Evolutionary conservation across 2,329 filamentous ascomycete species (phyloP).

Genomic region (Neophaeococcomyces aloes): DNA sequence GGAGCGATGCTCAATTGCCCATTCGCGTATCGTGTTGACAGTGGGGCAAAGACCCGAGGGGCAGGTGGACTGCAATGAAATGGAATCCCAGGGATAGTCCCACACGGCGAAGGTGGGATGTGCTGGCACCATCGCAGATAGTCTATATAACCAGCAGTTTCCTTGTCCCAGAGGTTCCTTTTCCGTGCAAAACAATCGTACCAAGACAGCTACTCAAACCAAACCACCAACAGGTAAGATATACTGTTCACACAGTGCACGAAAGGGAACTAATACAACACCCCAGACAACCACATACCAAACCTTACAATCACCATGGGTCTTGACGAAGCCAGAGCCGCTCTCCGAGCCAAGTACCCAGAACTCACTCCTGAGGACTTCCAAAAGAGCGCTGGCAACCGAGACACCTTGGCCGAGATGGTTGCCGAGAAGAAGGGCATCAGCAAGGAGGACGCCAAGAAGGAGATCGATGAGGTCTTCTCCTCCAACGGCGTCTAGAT

Average conservation of each 20-base stretch:
- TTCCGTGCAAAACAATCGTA: background rate
- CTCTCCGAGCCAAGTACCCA: constrained; percentile 8
- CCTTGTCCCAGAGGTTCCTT: background rate
- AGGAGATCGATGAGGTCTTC: constrained; percentile 9
- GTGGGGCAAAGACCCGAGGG: constrained; percentile 6
- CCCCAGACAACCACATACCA: background rate
- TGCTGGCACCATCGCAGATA: constrained; percentile 2
- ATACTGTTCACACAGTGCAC: background rate
- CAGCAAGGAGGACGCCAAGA: constrained; percentile 4
- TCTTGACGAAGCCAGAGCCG: constrained; percentile 8
- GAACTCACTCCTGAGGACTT: constrained; percentile 8
- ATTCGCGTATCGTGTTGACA: constrained; percentile 9
- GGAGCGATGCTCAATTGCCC: constrained; percentile 1
- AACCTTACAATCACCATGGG: constrained; percentile 4
- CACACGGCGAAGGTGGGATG: constrained; percentile 6
- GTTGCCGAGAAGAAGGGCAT: constrained; percentile 7
- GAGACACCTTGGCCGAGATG: constrained; percentile 1
- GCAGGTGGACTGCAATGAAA: constrained; percentile 6
- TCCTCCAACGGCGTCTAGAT: constrained; percentile 6
- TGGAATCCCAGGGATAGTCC: background rate
- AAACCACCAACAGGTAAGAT: constrained; percentile 3
- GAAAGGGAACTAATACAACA: background rate
- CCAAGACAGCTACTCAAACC: background rate
- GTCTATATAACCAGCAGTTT: constrained; percentile 6
- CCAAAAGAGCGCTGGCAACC: constrained; percentile 4